These are phyloP conservation scores for Termitomyces bulborhizus DNA, from an alignment of 768 basidiomycete species.

Conservation along the genomic window DNA sequence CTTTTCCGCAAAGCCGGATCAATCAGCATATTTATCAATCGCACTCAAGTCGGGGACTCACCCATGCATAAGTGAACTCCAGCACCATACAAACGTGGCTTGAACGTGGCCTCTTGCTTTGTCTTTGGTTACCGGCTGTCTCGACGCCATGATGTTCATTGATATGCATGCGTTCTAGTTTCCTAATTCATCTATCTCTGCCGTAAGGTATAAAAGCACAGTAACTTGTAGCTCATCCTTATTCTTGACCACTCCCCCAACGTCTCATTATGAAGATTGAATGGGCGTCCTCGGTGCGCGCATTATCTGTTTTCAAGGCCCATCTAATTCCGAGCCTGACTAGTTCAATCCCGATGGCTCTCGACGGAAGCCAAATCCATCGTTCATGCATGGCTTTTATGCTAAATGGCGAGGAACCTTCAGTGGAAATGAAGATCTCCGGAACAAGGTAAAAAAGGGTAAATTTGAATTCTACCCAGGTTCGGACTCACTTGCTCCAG, in stretches of 20 bases:
- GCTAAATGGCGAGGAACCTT: slow-evolving; percentile 75
- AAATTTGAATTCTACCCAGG: slow-evolving; percentile 6
- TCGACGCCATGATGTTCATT: not conserved
- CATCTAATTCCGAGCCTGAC: not conserved
- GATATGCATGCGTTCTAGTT: slow-evolving; percentile 13
- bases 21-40: not conserved
- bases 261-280: slow-evolving; percentile 42
- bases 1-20: not conserved
- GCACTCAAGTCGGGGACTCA: not conserved
- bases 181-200: slow-evolving; percentile 10
- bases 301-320: slow-evolving; percentile 6
- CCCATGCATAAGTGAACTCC: not conserved
- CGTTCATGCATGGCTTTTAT: slow-evolving; percentile 69
- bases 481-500: slow-evolving; percentile 19
- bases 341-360: slow-evolving; percentile 40
- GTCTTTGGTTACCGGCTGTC: not conserved
- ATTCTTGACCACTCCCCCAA: slow-evolving; percentile 6
- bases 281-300: slow-evolving; percentile 44
- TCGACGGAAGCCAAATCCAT: slow-evolving; percentile 43
- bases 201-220: slow-evolving; percentile 8
- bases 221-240: not conserved
- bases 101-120: not conserved
- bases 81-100: not conserved
- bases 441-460: slow-evolving; percentile 45
- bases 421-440: slow-evolving; percentile 51